These are phyloP conservation scores for Allantophomopsis cytisporea DNA, from an alignment of 2,329 filamentous ascomycete species.

Conservation along the genomic window DNA sequence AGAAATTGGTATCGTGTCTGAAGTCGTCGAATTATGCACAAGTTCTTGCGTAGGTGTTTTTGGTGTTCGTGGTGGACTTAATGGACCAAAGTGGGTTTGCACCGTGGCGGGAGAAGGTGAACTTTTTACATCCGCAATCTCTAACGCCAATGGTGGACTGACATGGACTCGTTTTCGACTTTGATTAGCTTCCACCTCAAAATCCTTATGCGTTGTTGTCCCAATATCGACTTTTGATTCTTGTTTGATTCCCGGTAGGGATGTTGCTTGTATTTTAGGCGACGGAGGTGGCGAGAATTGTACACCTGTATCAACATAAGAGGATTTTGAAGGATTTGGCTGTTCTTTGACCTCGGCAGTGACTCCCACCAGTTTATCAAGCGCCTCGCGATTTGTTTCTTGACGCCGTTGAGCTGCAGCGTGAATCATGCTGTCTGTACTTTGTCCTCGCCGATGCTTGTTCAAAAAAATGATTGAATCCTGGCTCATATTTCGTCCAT, in stretches of 20 bases:
- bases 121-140: constrained; percentile 9
- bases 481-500: constrained; percentile 39
- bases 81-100: constrained; percentile 33
- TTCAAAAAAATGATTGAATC: constrained; percentile 36
- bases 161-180: constrained; percentile 54
- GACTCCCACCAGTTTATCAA: constrained; percentile 39
- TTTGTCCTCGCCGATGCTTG: constrained; percentile 42
- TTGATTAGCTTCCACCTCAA: constrained; percentile 61
- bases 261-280: constrained; percentile 32
- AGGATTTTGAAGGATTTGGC: constrained; percentile 22
- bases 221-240: constrained; percentile 2
- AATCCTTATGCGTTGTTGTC: constrained; percentile 23
- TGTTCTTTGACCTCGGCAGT: constrained; percentile 36
- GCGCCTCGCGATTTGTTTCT: constrained; percentile 35
- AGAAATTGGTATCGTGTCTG: constrained; percentile 20
- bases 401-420: constrained; percentile 40
- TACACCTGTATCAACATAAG: constrained; percentile 63
- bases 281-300: constrained; percentile 79
- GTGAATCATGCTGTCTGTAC: constrained; percentile 41
- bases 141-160: constrained; percentile 33
- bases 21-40: constrained; percentile 25
- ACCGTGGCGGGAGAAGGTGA: constrained; percentile 16
- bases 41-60: constrained; percentile 33
- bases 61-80: constrained; percentile 54
- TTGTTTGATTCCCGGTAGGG: constrained; percentile 1